A percentile compares a stretch with the other conserved stretches of the same genome.
These are phyloP conservation scores for Tetradesmus lagerheimii DNA, from an alignment of 139 green algal species.

Conservation along the genomic window DNA sequence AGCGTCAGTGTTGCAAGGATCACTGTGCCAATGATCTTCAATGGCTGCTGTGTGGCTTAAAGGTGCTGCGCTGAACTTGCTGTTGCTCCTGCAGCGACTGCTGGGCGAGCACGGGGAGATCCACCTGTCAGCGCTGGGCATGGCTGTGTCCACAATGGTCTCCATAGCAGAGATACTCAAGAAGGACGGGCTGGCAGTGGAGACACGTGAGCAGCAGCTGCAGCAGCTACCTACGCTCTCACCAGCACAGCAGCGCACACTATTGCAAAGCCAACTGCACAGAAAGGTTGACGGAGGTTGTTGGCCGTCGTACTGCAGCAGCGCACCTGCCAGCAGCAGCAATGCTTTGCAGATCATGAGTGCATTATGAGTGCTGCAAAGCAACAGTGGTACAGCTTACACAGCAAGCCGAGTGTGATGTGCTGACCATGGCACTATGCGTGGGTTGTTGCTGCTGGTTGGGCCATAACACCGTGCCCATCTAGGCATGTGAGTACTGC, in stretches of 20 bases:
- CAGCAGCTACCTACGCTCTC: neutral
- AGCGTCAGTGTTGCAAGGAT: too few species aligned
- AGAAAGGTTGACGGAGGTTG: neutral
- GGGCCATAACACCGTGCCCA: too few species aligned
- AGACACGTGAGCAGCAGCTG: constrained; percentile 63
- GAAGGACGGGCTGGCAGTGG: constrained; percentile 76
- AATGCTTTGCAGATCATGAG: too few species aligned
- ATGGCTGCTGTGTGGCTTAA: neutral
- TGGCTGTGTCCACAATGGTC: constrained; percentile 87
- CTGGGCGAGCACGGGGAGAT: constrained; percentile 85
- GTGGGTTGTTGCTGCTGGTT: too few species aligned
- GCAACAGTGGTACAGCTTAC: too few species aligned
- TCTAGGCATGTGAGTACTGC: too few species aligned
- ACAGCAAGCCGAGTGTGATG: too few species aligned
- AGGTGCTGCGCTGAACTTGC: neutral
- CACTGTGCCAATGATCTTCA: too few species aligned
- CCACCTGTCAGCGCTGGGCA: constrained; percentile 86
- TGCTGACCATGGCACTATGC: too few species aligned
- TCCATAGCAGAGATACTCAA: constrained; percentile 93
- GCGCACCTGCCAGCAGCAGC: neutral
- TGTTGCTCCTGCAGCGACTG: constrained; percentile 65
- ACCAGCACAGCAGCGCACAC: neutral
- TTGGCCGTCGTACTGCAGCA: too few species aligned
- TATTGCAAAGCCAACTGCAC: neutral
- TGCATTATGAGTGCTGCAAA: too few species aligned